phyloP scores from a whole-genome alignment of 768 basidiomycete genomes.

The Mycena olivaceomarginata region DNA sequence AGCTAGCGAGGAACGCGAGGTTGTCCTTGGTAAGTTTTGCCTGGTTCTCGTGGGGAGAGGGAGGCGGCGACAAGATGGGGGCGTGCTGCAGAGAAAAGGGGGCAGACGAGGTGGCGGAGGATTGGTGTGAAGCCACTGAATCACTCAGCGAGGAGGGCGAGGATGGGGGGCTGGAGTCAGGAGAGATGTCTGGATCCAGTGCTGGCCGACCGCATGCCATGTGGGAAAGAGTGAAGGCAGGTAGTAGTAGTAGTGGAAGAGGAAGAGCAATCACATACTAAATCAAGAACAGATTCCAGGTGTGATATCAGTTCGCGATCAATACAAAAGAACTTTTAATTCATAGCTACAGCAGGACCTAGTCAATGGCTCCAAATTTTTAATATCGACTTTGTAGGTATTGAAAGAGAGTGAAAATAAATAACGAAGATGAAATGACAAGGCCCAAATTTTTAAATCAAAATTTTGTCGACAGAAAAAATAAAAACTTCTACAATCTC shows the following conservation, averaged over 20 bases:
- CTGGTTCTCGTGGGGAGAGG: too few species aligned
- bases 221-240: neutral
- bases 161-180: neutral
- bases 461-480: too few species aligned
- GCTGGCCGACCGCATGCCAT: slow-evolving; percentile 12
- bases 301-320: slow-evolving; percentile 21
- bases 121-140: too few species aligned
- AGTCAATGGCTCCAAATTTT: neutral
- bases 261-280: neutral
- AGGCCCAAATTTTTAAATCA: too few species aligned
- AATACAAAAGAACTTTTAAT: neutral
- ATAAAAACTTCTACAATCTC: neutral
- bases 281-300: neutral
- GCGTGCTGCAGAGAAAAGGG: too few species aligned
- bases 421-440: neutral
- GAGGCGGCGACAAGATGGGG: too few species aligned
- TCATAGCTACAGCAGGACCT: neutral
- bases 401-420: neutral
- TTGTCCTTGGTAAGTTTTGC: too few species aligned
- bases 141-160: too few species aligned
- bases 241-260: neutral
- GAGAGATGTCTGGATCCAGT: neutral
- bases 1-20: too few species aligned
- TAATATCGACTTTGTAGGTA: neutral
- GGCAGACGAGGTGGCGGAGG: too few species aligned